These are phyloP conservation scores for Cerioporus squamosus DNA, from an alignment of 1,284 basidiomycete genomes.

Conservation along the genomic window DNA sequence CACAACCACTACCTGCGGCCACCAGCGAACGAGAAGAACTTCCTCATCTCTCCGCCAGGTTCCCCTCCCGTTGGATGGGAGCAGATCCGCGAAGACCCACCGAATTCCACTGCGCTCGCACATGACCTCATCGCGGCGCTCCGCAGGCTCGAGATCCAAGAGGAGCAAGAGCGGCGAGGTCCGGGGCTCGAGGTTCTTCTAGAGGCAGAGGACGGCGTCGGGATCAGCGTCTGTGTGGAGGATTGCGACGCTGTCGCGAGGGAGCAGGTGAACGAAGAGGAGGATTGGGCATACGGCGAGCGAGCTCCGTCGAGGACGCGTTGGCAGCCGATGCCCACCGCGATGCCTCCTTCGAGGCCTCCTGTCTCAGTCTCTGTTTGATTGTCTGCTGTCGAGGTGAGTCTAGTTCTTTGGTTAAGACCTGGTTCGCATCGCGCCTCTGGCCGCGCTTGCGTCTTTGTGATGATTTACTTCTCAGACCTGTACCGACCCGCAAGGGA, in stretches of 20 bases:
- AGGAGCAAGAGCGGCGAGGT: conserved; percentile 37
- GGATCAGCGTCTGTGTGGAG: conserved; percentile 77
- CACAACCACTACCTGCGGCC: conserved; percentile 70
- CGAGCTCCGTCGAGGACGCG: conserved; percentile 51
- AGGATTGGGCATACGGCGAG: conserved; percentile 67
- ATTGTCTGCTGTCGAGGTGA: conserved; percentile 24
- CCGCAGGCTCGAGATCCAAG: conserved; percentile 58
- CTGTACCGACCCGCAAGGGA: conserved; percentile 45
- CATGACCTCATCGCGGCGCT: conserved; percentile 88
- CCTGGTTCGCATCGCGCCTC: not conserved
- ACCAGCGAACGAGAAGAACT: conserved; percentile 88
- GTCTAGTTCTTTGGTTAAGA: conserved; percentile 12
- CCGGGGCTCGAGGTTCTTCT: conserved; percentile 58
- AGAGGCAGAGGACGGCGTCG: conserved; percentile 69
- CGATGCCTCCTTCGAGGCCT: conserved; percentile 34
- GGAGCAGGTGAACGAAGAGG: conserved; percentile 27
- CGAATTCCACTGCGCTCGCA: conserved; percentile 86
- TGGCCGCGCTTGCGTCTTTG: conserved; percentile 5
- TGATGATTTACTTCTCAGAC: conserved; percentile 49
- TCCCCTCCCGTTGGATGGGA: conserved; percentile 98
- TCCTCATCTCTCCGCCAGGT: conserved; percentile 98
- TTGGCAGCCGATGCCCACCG: conserved; percentile 58
- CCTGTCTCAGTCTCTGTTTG: conserved; percentile 22
- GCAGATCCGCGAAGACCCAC: conserved; percentile 88
- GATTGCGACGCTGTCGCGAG: conserved; percentile 48